Percentiles rank a stretch among this genome's conserved stretches.
These are phyloP conservation scores for Echinochloa phyllopogon DNA, from an alignment of 176 grass and related monocot species.

Conservation along the genomic window DNA sequence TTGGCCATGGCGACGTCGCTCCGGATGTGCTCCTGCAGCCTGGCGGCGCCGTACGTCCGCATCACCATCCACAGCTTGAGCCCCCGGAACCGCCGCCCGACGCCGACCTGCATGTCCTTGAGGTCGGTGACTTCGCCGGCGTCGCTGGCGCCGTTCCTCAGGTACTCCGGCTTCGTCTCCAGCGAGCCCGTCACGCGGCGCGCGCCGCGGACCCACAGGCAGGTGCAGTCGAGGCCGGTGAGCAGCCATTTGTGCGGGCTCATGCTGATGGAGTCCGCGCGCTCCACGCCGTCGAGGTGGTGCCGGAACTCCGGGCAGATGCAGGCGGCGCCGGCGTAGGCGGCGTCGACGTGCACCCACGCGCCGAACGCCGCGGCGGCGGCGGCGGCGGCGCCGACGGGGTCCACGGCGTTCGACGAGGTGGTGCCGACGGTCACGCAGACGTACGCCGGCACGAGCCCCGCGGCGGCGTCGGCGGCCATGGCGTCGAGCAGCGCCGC, in stretches of 20 bases:
- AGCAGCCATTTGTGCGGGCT: slow-evolving; percentile 67
- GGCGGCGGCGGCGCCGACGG: slow-evolving; percentile 12
- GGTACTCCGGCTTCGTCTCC: slow-evolving; percentile 55
- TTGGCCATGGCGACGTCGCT: slow-evolving; percentile 67
- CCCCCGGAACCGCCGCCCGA: slow-evolving; percentile 51
- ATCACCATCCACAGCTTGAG: slow-evolving; percentile 75
- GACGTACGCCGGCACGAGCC: slow-evolving; percentile 32
- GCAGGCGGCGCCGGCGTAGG: slow-evolving; percentile 55
- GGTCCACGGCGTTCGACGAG: slow-evolving; percentile 55
- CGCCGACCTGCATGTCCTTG: slow-evolving; percentile 65
- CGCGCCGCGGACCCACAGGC: slow-evolving; percentile 48
- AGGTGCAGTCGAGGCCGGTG: slow-evolving; percentile 58
- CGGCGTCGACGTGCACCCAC: slow-evolving; percentile 57
- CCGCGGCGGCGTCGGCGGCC: slow-evolving; percentile 9
- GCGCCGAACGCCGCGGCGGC: slow-evolving; percentile 27
- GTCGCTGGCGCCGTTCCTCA: slow-evolving; percentile 52
- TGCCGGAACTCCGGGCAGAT: slow-evolving; percentile 66
- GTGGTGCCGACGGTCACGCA: slow-evolving; percentile 57
- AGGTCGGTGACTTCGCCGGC: slow-evolving; percentile 49
- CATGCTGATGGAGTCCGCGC: slow-evolving; percentile 51
- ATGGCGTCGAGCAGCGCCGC: slow-evolving; percentile 20
- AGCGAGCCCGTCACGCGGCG: slow-evolving; percentile 32
- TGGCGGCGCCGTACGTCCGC: slow-evolving; percentile 39
- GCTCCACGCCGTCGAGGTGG: slow-evolving; percentile 59
- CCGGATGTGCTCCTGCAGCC: slow-evolving; percentile 60